phyloP scores from a whole-genome alignment of 169 alveolate species.

The Plasmodium adleri region DNA sequence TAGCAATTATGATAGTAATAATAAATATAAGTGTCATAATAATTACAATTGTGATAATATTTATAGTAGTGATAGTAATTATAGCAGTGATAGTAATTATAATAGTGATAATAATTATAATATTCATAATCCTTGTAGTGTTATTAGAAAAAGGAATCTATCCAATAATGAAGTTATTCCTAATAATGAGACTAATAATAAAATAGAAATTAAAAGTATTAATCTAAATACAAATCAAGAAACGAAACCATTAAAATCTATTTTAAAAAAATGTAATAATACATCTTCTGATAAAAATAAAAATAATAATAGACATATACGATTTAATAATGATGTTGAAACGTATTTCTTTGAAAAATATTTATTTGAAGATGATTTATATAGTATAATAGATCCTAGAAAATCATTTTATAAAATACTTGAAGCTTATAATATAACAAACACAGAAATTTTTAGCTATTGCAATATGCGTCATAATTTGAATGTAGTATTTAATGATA shows the following conservation, averaged over 20 bases:
- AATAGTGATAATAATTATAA: too few relatives aligned
- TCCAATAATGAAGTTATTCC: too few relatives aligned
- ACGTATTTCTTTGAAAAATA: conserved; percentile 45
- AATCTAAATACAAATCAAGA: neutral
- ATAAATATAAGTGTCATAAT: too few relatives aligned
- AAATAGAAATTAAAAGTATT: neutral
- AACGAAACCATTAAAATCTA: conserved; percentile 19
- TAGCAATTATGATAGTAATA: too few relatives aligned
- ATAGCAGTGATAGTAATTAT: too few relatives aligned
- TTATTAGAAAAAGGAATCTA: too few relatives aligned
- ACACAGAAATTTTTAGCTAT: conserved; percentile 48
- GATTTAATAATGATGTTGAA: conserved; percentile 59
- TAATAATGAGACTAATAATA: neutral
- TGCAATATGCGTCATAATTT: conserved; percentile 42
- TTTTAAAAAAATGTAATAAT: conserved; percentile 29
- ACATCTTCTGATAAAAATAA: neutral
- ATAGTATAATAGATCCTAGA: conserved; percentile 1
- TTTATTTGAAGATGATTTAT: conserved; percentile 17
- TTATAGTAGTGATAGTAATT: too few relatives aligned
- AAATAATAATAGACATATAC: conserved; percentile 12
- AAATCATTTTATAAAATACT: conserved; percentile 3
- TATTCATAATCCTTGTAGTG: too few relatives aligned
- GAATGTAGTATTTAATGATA: conserved; percentile 32
- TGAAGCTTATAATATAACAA: conserved; percentile 24
- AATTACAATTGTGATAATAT: too few relatives aligned